Evolutionary conservation across 352 stramenopile species (phyloP).

Genomic region (Nothophytophthora sp.): DNA sequence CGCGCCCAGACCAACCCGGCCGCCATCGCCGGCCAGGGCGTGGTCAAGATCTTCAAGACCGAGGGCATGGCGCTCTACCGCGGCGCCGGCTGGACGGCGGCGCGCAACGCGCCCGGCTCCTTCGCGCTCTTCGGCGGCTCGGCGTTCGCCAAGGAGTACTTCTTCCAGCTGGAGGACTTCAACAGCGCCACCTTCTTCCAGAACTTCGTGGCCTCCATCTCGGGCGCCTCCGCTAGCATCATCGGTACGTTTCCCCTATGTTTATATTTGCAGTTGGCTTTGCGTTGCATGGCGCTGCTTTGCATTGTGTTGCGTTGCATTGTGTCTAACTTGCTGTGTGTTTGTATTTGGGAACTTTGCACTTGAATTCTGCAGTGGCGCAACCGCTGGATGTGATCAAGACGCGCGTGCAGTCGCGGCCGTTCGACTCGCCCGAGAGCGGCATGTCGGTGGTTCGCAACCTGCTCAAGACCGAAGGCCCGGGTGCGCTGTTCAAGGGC

Average conservation of each 20-base stretch:
- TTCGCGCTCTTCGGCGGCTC: slow-evolving; percentile 96
- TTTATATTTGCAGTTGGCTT: not conserved
- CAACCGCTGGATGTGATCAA: slow-evolving; percentile 96
- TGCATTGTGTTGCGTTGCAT: slow-evolving; percentile 1
- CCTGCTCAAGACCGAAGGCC: slow-evolving; percentile 92
- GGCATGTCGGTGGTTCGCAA: slow-evolving; percentile 91
- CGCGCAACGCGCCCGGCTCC: slow-evolving; percentile 93
- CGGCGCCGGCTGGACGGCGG: slow-evolving; percentile 90
- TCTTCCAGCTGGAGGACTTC: slow-evolving; percentile 91
- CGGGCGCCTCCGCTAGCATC: slow-evolving; percentile 78
- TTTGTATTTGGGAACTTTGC: slow-evolving; percentile 9
- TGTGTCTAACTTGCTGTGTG: not conserved
- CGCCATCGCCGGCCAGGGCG: slow-evolving; percentile 88
- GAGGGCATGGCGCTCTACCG: slow-evolving; percentile 93
- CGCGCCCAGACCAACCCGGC: slow-evolving; percentile 95
- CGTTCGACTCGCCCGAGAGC: slow-evolving; percentile 94
- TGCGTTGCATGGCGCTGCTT: not conserved
- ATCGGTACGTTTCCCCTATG: slow-evolving; percentile 50
- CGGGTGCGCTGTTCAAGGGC: slow-evolving; percentile 94
- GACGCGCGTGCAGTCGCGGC: slow-evolving; percentile 93
- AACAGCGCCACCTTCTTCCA: slow-evolving; percentile 92
- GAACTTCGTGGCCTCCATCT: slow-evolving; percentile 90
- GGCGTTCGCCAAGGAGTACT: slow-evolving; percentile 86
- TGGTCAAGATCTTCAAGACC: slow-evolving; percentile 92
- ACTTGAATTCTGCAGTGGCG: slow-evolving; percentile 54